Evolutionary conservation across 2,329 filamentous ascomycete species (phyloP).

Genomic region (Nigrospora osmanthi): DNA sequence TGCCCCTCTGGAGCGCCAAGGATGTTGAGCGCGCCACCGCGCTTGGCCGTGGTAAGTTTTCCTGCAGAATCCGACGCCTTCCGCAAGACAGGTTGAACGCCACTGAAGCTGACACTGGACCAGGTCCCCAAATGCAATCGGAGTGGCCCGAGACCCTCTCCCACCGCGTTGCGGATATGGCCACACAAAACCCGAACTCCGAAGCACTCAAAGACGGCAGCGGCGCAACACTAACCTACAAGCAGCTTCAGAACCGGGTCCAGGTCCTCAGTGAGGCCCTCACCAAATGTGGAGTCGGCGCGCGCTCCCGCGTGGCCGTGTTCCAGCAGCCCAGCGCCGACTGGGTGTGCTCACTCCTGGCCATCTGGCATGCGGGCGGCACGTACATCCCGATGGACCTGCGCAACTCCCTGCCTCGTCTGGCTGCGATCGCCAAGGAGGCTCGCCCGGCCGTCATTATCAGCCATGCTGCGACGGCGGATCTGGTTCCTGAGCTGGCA

Average conservation of each 20-base stretch:
- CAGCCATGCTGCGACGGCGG: background rate
- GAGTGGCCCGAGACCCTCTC: constrained; percentile 4
- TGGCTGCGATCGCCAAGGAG: background rate
- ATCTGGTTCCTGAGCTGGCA: background rate
- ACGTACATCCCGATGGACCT: background rate
- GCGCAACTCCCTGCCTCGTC: background rate
- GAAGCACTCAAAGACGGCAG: background rate
- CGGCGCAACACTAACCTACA: background rate
- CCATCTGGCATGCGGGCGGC: background rate
- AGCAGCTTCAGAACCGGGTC: background rate
- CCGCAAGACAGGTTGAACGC: no score
- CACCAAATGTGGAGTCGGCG: background rate
- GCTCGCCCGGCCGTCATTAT: background rate
- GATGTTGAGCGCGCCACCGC: background rate
- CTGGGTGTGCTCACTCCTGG: background rate
- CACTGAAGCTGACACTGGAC: no score
- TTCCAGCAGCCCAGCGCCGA: background rate
- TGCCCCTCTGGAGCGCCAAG: constrained; percentile 8
- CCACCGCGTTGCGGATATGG: background rate
- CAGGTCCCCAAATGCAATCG: constrained; percentile 1
- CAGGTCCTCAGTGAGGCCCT: background rate
- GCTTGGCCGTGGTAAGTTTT: constrained; percentile 1
- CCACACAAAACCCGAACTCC: background rate
- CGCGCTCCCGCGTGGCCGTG: background rate
- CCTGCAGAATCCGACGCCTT: background rate